These are phyloP conservation scores for Cyamopsis tetragonoloba DNA, from an alignment of 306 rosid genomes.

Conservation along the genomic window DNA sequence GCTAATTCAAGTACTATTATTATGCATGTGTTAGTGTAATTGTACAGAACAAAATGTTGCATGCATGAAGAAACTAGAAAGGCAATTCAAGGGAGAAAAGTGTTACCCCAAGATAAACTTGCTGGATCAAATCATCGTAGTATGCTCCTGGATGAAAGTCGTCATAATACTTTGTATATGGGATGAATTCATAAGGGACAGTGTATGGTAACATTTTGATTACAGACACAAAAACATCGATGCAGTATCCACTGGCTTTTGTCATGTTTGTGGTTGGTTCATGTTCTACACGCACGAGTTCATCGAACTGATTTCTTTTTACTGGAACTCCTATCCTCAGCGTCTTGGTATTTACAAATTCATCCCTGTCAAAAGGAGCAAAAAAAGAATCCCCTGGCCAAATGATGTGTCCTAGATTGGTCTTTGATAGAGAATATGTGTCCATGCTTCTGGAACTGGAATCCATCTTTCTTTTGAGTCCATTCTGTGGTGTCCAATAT, in stretches of 20 bases:
- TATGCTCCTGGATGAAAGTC: background rate
- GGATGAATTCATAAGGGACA: slow-evolving; percentile 26
- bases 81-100: background rate
- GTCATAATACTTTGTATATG: background rate
- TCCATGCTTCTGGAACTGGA: background rate
- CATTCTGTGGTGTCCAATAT: slow-evolving; percentile 15
- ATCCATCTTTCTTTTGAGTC: background rate
- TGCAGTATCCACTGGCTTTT: slow-evolving; percentile 23
- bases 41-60: no score
- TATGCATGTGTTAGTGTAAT: no score
- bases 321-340: slow-evolving; percentile 41
- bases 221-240: slow-evolving; percentile 33
- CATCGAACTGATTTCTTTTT: slow-evolving; percentile 3
- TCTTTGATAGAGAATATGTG: background rate
- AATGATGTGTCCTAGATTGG: slow-evolving; percentile 13
- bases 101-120: slow-evolving; percentile 30
- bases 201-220: slow-evolving; percentile 14
- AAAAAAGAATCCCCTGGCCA: slow-evolving; percentile 40
- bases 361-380: slow-evolving; percentile 40
- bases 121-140: slow-evolving; percentile 15
- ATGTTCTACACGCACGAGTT: background rate
- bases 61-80: no score
- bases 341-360: slow-evolving; percentile 16
- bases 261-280: background rate
- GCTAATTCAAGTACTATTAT: no score